Base-by-base conservation (phyloP, 257 asterid species). In the Echium plantagineum region DNA sequence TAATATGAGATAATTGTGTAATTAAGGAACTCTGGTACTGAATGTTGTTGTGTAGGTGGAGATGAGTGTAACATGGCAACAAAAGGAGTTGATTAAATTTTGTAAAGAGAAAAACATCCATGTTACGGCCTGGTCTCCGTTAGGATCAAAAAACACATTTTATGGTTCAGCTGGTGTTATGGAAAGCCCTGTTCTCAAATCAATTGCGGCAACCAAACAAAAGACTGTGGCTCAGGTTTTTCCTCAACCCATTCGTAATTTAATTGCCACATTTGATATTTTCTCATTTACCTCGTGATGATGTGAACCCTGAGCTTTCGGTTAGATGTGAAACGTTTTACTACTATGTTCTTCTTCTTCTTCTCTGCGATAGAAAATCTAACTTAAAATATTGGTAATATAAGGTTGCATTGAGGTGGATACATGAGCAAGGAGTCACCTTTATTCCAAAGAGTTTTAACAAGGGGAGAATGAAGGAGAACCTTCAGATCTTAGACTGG, bases 51-150 rank as follows among this genome's bases (percentile, higher is more conserved):
- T 62, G 46, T 64, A 83, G 86, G 85, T 83, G 19, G 87, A 83
- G 61, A 74, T 78, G 81, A 75, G 73, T 65, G 80, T 72, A 12
- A 72, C 69, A 21, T 83, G 91, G 91, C 83, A 74, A 21, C 91
- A 83, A 48, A 30, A 68, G 5, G 74, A 77, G 58, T 5, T 83
- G 78, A 0, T 78, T 46, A 51, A 73, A 24, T 75, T 76, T 19
- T 73, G 82, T 58, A 62, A 70, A 56, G 71, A 70, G 46, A 74
- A 77, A 57, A 59, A 63, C 10, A 73, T 84, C 55, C 65, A 59
- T 21, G 66, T 84, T 3, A 55, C 75, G n/a, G 93, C 82, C 1
- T 84, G 84, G 81, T 77, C 85, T 58, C 88, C 88, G 0, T 74
- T 81, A 26, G 85, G 79, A 54, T 71, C 78, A 7, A 66, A 75